phyloP scores from a whole-genome alignment of 352 stramenopile genomes.

The Bremia lactucae region DNA sequence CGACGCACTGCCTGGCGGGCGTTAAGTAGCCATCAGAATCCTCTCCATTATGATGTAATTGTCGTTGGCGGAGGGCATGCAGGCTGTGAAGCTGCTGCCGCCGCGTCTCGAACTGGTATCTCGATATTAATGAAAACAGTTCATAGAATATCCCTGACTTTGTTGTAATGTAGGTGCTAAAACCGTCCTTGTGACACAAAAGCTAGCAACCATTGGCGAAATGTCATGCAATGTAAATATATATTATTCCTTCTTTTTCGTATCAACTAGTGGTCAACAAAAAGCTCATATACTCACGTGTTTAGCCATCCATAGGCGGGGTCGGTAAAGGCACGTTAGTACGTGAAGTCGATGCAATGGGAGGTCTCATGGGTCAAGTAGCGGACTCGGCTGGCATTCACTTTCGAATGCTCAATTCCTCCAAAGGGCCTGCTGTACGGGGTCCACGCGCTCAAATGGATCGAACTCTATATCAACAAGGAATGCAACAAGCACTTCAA shows the following conservation, averaged over 20 bases:
- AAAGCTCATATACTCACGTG: not conserved
- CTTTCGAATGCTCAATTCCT: slow-evolving; percentile 94
- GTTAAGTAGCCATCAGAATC: slow-evolving; percentile 3
- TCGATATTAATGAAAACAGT: not conserved
- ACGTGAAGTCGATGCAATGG: slow-evolving; percentile 95
- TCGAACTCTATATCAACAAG: slow-evolving; percentile 92
- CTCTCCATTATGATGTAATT: slow-evolving; percentile 37
- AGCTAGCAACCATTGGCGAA: slow-evolving; percentile 92
- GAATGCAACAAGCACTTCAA: slow-evolving; percentile 86
- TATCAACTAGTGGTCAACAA: too few relatives aligned
- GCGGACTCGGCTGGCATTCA: slow-evolving; percentile 95
- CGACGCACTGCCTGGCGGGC: slow-evolving; percentile 10
- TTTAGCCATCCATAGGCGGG: slow-evolving; percentile 92
- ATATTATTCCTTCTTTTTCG: too few relatives aligned
- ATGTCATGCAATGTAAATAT: slow-evolving; percentile 95
- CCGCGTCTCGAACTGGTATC: slow-evolving; percentile 37
- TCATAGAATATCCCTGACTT: not conserved
- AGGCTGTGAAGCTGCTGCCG: slow-evolving; percentile 45
- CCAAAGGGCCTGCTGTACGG: slow-evolving; percentile 85
- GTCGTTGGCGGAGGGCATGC: slow-evolving; percentile 51
- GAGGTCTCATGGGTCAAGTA: slow-evolving; percentile 94
- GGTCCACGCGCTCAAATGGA: slow-evolving; percentile 93
- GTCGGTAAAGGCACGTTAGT: slow-evolving; percentile 98
- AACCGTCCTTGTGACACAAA: slow-evolving; percentile 93
- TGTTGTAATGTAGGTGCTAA: slow-evolving; percentile 60